Evolutionary conservation across 2,329 filamentous ascomycete species (phyloP), one percentile per base, ranked within the genome.

Genomic region (Fusarium succisae): DNA sequence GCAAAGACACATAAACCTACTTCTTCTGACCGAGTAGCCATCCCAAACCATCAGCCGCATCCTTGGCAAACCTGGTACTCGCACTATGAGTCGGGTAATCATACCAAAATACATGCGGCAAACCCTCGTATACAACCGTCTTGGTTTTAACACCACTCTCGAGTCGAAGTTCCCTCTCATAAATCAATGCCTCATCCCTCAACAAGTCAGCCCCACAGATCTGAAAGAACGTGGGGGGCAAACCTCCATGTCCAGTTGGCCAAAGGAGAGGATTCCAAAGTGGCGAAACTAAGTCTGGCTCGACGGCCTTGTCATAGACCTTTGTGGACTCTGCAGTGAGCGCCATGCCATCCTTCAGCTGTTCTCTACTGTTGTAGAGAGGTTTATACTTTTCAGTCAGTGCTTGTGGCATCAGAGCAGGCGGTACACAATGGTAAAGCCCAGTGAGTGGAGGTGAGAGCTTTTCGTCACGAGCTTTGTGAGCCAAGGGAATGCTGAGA

Each of bases 91-190:
- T 26, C 8, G 55, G 55, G 5, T 48, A 58, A 10, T 58, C 55
- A 18, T 58, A 58, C 55, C 55, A 58, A 12, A 58, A 58, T 3
- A 58, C 55, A 14, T 58, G 55, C 6, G 55, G 55, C 18, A 58
- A 3, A 2, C 55, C 41, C 24, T 58, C 10, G 2, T 58, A 58
- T 10, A 58, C 39, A 8, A 58, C 41, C 4, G n/a, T 8, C 55
- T 8, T 58, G 1, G 55, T 58, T 10, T 8, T 2, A 5, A 48
- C n/a, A 0, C n/a, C n/a, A n/a, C 30, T 28, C 0, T 58, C 30
- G 1, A 48, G 2, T 3, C 30, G n/a, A 26, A 58, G 41, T 2
- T 58, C 55, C 14, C 55, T 58, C 18, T 58, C 55, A 11, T 58
- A 48, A 1, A 58, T 58, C 18, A 58, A 17, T 5, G 55, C 55